Percentiles rank a stretch among this genome's conserved stretches.
Evolutionary conservation across 2,329 filamentous ascomycete species (phyloP).

Genomic region (Xylaria sp.): DNA sequence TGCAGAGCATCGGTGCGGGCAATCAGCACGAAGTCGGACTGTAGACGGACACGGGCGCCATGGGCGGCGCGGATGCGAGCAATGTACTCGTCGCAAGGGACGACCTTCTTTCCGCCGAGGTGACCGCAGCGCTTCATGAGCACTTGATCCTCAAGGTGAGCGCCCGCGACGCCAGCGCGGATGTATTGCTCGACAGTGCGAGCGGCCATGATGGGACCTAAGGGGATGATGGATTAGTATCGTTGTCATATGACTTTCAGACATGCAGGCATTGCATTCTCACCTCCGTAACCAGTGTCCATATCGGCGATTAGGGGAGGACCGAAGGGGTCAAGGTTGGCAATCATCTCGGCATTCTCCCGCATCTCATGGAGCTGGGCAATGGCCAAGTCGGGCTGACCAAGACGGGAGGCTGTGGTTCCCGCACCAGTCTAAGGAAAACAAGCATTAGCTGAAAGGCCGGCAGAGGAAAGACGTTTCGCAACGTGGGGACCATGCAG

Average conservation of each 20-base stretch:
- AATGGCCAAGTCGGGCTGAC: constrained; percentile 56
- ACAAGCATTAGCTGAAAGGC: constrained; percentile 15
- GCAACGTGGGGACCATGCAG: not conserved
- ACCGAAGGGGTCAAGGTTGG: constrained; percentile 52
- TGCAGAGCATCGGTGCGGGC: constrained; percentile 68
- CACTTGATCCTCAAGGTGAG: constrained; percentile 48
- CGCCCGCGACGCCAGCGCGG: constrained; percentile 54
- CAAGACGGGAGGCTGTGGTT: constrained; percentile 59
- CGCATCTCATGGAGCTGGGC: constrained; percentile 59
- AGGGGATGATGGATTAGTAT: constrained; percentile 17
- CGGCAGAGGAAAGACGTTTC: not conserved
- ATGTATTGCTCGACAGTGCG: constrained; percentile 57
- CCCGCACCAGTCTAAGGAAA: constrained; percentile 54
- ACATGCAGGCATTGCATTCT: constrained; percentile 20
- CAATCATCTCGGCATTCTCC: constrained; percentile 59
- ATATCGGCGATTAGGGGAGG: constrained; percentile 58
- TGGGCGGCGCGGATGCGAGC: constrained; percentile 62
- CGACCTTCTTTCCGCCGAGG: constrained; percentile 65
- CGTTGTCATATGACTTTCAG: not conserved
- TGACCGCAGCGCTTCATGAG: constrained; percentile 70
- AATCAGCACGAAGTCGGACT: constrained; percentile 67
- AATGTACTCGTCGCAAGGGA: constrained; percentile 55
- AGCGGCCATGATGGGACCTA: constrained; percentile 46
- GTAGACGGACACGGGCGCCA: constrained; percentile 53
- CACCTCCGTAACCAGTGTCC: constrained; percentile 61